These are phyloP conservation scores for Thalia dealbata DNA, from an alignment of 176 grass and related monocot genomes.

Conservation along the genomic window DNA sequence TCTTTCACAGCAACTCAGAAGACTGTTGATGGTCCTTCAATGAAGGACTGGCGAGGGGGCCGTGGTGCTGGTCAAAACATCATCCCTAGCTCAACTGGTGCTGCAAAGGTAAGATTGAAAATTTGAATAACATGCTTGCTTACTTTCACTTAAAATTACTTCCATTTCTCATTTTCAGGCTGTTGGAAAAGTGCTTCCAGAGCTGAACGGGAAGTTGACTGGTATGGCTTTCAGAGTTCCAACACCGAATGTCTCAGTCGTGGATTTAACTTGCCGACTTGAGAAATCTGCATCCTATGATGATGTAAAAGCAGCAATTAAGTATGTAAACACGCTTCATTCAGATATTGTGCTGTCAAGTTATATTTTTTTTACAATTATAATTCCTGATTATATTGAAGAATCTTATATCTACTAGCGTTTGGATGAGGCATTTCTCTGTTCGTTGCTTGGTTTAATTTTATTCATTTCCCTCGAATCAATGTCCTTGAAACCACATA, in stretches of 20 bases:
- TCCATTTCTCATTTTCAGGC: constrained; percentile 39
- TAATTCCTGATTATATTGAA: no score
- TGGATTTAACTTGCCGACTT: constrained; percentile 91
- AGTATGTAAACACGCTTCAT: constrained; percentile 33
- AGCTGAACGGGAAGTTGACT: constrained; percentile 86
- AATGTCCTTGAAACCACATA: background rate
- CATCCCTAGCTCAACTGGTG: constrained; percentile 98
- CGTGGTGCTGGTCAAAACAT: constrained; percentile 98
- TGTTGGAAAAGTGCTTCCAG: constrained; percentile 92
- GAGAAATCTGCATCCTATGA: constrained; percentile 87
- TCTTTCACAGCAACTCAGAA: constrained; percentile 76
- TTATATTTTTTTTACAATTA: background rate
- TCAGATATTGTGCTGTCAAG: constrained; percentile 2
- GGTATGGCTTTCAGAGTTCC: constrained; percentile 99
- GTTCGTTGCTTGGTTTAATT: background rate
- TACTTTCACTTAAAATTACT: constrained; percentile 2
- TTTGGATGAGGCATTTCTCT: background rate
- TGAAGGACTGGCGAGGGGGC: constrained; percentile 98
- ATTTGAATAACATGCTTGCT: background rate
- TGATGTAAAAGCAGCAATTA: constrained; percentile 95
- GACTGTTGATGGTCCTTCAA: constrained; percentile 91
- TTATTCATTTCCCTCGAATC: background rate
- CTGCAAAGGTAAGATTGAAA: constrained; percentile 73
- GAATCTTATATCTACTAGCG: background rate
- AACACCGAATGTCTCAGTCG: constrained; percentile 94